Conservation (phyloP, 1,139 yeast species). For the Kurtzmaniella quercitrusa region DNA sequence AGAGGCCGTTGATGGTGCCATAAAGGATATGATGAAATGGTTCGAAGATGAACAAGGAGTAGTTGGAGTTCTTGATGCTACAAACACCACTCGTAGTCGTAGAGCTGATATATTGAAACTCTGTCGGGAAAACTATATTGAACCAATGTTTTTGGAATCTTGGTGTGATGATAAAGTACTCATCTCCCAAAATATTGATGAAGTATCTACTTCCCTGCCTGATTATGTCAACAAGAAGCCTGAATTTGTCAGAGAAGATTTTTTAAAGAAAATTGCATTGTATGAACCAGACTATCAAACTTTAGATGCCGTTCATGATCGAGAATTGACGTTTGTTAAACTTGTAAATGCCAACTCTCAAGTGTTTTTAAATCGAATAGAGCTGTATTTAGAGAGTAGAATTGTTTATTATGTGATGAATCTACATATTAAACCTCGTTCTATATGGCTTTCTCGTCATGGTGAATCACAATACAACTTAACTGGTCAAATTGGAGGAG, state of each 20-base stretch:
- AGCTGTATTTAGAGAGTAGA: conserved; percentile 84
- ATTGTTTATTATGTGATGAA: conserved; percentile 96
- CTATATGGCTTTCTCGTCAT: conserved; percentile 90
- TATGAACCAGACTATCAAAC: conserved; percentile 78
- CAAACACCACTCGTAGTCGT: conserved; percentile 67
- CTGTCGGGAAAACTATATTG: conserved; percentile 65
- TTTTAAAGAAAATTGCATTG: conserved; percentile 64
- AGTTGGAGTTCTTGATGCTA: conserved; percentile 90
- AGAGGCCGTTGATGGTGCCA: conserved; percentile 69
- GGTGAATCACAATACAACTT: conserved; percentile 92
- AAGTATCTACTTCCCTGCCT: conserved; percentile 84
- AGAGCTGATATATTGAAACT: conserved; percentile 62
- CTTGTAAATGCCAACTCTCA: conserved; percentile 84
- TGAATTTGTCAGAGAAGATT: conserved; percentile 69
- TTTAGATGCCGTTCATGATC: conserved; percentile 51
- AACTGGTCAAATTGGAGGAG: conserved; percentile 96
- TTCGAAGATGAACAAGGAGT: conserved; percentile 74
- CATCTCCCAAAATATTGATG: conserved; percentile 73
- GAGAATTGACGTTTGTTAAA: conserved; percentile 76
- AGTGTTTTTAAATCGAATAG: conserved; percentile 81
- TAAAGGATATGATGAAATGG: conserved; percentile 87
- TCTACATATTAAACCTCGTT: conserved; percentile 85
- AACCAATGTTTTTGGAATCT: conserved; percentile 89
- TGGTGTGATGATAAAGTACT: conserved; percentile 83
- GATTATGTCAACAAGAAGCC: conserved; percentile 75